These are phyloP conservation scores for Penicillium thymicola DNA, from an alignment of 2,329 filamentous ascomycete genomes.

Conservation along the genomic window DNA sequence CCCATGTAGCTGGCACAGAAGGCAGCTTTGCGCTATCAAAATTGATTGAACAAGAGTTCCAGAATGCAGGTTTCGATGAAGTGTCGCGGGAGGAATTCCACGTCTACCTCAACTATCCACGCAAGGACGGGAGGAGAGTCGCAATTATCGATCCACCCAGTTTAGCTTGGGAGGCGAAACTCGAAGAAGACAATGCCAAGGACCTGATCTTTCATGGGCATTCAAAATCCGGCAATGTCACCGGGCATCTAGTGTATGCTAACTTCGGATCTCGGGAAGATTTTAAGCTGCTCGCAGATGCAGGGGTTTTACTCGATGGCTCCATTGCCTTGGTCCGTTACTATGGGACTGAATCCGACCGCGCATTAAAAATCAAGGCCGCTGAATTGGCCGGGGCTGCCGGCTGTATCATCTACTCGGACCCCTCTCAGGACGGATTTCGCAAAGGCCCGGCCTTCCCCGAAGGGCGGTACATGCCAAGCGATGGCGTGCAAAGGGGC, in stretches of 20 bases:
- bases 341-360: constrained; percentile 69
- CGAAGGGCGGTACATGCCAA: constrained; percentile 73
- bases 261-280: constrained; percentile 88
- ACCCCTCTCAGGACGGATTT: constrained; percentile 82
- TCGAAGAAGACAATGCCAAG: constrained; percentile 80
- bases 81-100: constrained; percentile 74
- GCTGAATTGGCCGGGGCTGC: constrained; percentile 82
- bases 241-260: constrained; percentile 82
- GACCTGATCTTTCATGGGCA: constrained; percentile 83
- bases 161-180: constrained; percentile 69
- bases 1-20: constrained; percentile 91
- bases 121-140: constrained; percentile 69
- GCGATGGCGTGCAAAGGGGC: constrained; percentile 77
- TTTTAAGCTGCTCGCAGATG: constrained; percentile 68
- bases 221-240: constrained; percentile 81
- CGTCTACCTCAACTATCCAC: constrained; percentile 92
- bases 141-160: constrained; percentile 71
- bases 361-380: constrained; percentile 80
- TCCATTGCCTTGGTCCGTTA: constrained; percentile 82
- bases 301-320: constrained; percentile 69
- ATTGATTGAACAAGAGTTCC: constrained; percentile 78
- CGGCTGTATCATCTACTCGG: constrained; percentile 89
- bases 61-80: constrained; percentile 67
- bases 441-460: constrained; percentile 69
- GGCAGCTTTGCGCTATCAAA: constrained; percentile 83